These are phyloP conservation scores for Zygosaccharomyces pseudorouxii DNA, from an alignment of 805 yeast genomes.

Conservation along the genomic window DNA sequence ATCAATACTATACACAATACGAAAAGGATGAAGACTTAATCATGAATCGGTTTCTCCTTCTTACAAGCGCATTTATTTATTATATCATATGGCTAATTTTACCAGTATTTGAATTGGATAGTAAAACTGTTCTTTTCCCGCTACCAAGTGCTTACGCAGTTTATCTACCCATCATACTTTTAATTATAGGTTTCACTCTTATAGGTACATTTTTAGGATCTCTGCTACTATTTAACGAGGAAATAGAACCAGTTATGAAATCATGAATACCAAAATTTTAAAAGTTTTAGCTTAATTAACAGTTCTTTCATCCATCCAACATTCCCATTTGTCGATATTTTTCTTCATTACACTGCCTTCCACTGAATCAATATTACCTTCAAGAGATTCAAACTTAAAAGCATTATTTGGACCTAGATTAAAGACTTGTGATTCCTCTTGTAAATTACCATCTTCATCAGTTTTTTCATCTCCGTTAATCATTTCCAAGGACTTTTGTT, in stretches of 20 bases:
- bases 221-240: constrained; percentile 13
- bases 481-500: constrained; percentile 43
- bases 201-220: constrained; percentile 30
- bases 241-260: neutral
- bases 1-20: too few species aligned
- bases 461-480: constrained; percentile 35
- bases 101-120: constrained; percentile 31
- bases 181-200: constrained; percentile 25
- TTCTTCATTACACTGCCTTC: constrained; percentile 67
- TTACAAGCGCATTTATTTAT: constrained; percentile 22
- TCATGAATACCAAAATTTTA: neutral
- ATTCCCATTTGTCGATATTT: constrained; percentile 56
- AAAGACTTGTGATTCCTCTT: constrained; percentile 21
- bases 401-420: constrained; percentile 22
- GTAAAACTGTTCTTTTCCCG: constrained; percentile 23
- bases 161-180: constrained; percentile 28
- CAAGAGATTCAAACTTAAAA: constrained; percentile 65
- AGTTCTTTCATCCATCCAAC: constrained; percentile 75
- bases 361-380: constrained; percentile 64
- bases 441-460: constrained; percentile 22
- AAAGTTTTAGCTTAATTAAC: constrained; percentile 41
- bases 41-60: constrained; percentile 27
- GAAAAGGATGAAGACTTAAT: neutral
- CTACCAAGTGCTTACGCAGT: constrained; percentile 31
- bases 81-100: constrained; percentile 31